phyloP scores from a whole-genome alignment of 495 filamentous ascomycete genomes.

The Tuber umbilicatum region DNA sequence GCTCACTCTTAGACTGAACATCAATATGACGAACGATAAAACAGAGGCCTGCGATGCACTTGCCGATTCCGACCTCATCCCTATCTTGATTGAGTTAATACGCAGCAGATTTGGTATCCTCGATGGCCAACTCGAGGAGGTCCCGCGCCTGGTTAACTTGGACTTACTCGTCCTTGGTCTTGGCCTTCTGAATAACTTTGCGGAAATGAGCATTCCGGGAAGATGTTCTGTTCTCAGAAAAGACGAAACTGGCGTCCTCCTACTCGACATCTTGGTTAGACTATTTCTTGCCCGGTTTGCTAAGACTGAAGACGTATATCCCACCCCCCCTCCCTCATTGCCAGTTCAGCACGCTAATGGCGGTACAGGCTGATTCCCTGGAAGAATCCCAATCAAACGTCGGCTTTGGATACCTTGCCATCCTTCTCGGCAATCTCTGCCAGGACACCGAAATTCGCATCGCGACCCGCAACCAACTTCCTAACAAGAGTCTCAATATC shows the following conservation, averaged over 20 bases:
- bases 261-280: constrained; percentile 47
- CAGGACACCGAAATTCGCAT: constrained; percentile 51
- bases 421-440: constrained; percentile 75
- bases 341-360: constrained; percentile 11
- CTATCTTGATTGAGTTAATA: constrained; percentile 40
- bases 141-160: constrained; percentile 49
- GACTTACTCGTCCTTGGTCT: constrained; percentile 72
- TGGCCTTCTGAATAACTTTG: constrained; percentile 82
- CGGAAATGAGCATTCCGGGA: constrained; percentile 57
- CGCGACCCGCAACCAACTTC: constrained; percentile 51
- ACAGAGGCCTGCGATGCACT: constrained; percentile 59
- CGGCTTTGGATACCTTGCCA: constrained; percentile 80
- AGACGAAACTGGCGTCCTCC: constrained; percentile 19
- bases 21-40: constrained; percentile 86
- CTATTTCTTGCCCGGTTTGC: constrained; percentile 45
- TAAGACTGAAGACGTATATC: constrained; percentile 48
- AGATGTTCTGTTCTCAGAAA: constrained; percentile 19
- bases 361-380: constrained; percentile 67
- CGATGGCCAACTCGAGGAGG: constrained; percentile 45
- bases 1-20: constrained; percentile 59
- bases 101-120: constrained; percentile 43
- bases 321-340: constrained; percentile 2
- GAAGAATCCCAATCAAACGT: constrained; percentile 81
- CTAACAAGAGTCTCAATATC: constrained; percentile 54
- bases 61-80: constrained; percentile 47